Base-by-base conservation (phyloP, 2,329 filamentous ascomycete genomes). In the Pseudopithomyces chartarum region DNA sequence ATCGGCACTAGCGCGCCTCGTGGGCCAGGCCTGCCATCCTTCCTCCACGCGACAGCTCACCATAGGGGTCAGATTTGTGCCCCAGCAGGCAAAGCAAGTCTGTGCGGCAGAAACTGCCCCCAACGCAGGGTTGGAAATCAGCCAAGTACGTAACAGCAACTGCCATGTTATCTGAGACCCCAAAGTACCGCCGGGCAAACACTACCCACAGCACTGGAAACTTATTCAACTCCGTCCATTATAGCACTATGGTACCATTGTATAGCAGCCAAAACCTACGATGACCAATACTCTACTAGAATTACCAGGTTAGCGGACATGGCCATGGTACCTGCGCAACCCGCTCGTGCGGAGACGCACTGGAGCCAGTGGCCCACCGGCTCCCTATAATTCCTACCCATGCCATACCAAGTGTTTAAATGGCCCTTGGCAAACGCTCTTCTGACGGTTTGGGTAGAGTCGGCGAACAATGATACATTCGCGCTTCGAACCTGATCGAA, bases 1-100 rank as follows among this genome's bases (percentile, higher is more conserved):
- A 53, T 57, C 49, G 43, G 23, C 49, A 32, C 54, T 57, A 57
- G 49, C 44, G 29, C 1, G 20, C 19, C 36, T 43, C 38, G 23
- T 36, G 42, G 12, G 45, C 39, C 52, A 22, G 44, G 26, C 23
- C 36, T 23, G 46, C n/a, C 46, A 50, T 40, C 26, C 36, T 17
- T 45, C 39, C 45, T 52, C 48, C 40, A 39, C 34, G 20, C 33
- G 23, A 34, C 22, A n/a, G 26, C 33, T 52, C 54, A 33, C 33
- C 17, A 42, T 44, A 32, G 17, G 23, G 15, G 43, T 19, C 13
- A 33, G 43, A 20, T 34, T 12, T 20, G 20, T 23, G 39, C 39
- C 39, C 46, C 34, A 19, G n/a, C 32, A 48, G 19, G 33, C 23
- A 46, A n/a, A 19, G 29, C n/a, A 26, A 17, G 40, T 36, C 36